A percentile compares a stretch with the other conserved stretches of the same genome.
Conservation (phyloP, 2,329 filamentous ascomycete genomes). For the Paecilomyces dactylethromorphus region DNA sequence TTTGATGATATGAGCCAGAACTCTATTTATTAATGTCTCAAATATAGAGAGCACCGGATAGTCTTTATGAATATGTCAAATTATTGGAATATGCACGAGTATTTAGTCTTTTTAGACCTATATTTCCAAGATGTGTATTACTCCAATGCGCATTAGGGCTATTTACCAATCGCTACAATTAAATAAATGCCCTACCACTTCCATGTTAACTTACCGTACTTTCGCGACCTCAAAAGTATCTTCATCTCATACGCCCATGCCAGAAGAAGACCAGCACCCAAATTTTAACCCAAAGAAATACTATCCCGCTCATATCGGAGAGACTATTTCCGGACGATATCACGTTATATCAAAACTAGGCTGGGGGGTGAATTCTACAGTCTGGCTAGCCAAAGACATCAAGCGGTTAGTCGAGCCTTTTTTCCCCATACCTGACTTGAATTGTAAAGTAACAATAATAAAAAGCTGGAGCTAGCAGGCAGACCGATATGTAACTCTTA, state of each 20-base stretch:
- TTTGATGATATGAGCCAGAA: neutral
- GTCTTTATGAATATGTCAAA: too few relatives aligned
- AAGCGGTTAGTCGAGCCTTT: neutral
- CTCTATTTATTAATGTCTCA: too few relatives aligned
- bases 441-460: neutral
- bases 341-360: neutral
- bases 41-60: too few relatives aligned
- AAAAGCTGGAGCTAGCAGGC: constrained; percentile 10
- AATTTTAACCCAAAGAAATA: neutral
- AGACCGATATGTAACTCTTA: constrained; percentile 3
- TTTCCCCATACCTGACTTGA: neutral
- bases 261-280: neutral
- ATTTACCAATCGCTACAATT: neutral
- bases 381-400: neutral
- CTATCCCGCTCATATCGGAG: neutral
- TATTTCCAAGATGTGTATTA: neutral
- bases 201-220: neutral
- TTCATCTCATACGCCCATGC: neutral
- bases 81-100: too few relatives aligned
- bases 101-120: too few relatives aligned
- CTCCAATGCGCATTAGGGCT: neutral
- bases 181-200: neutral
- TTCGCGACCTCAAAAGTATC: neutral
- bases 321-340: neutral
- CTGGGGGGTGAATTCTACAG: neutral